Evolutionary conservation across 116 monocot species (phyloP).

Genomic region (Phalaenopsis hybrid): DNA sequence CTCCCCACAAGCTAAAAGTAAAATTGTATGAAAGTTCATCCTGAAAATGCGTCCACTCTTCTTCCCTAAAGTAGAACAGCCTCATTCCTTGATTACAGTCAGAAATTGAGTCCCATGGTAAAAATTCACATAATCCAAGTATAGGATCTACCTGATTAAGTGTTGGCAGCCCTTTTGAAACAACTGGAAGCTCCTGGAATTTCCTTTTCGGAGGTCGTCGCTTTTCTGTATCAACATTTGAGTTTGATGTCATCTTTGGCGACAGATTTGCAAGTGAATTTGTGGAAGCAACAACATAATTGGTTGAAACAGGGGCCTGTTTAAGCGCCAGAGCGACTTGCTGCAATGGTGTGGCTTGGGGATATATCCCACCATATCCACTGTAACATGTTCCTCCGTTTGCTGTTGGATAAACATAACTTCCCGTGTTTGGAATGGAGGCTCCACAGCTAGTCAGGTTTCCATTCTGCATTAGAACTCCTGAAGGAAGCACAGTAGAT

Average conservation of each 20-base stretch:
- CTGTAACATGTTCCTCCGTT: slow-evolving; percentile 55
- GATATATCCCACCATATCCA: slow-evolving; percentile 96
- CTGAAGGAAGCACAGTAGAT: slow-evolving; percentile 12
- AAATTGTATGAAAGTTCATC: neutral
- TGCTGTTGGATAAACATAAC: slow-evolving; percentile 27
- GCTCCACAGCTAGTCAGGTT: slow-evolving; percentile 11
- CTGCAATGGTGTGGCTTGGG: slow-evolving; percentile 91
- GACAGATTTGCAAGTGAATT: slow-evolving; percentile 9
- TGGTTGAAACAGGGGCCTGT: slow-evolving; percentile 42
- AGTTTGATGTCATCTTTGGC: slow-evolving; percentile 27
- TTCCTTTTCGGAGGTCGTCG: slow-evolving; percentile 61
- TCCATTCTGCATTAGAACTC: slow-evolving; percentile 10
- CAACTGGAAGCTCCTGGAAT: slow-evolving; percentile 78
- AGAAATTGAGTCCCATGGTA: neutral
- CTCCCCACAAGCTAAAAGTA: neutral
- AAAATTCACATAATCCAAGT: neutral
- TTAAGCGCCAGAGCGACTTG: slow-evolving; percentile 91
- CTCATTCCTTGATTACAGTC: neutral
- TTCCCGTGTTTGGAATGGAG: slow-evolving; percentile 16
- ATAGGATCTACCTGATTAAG: slow-evolving; percentile 49
- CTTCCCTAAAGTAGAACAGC: neutral
- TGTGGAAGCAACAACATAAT: slow-evolving; percentile 18
- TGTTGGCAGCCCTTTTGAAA: slow-evolving; percentile 22
- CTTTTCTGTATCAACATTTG: slow-evolving; percentile 37
- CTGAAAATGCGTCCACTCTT: neutral